A percentile compares a stretch with the other conserved stretches of the same genome.
phyloP scores from a whole-genome alignment of 495 filamentous ascomycete genomes.

The Tuber microsphaerosporum region DNA sequence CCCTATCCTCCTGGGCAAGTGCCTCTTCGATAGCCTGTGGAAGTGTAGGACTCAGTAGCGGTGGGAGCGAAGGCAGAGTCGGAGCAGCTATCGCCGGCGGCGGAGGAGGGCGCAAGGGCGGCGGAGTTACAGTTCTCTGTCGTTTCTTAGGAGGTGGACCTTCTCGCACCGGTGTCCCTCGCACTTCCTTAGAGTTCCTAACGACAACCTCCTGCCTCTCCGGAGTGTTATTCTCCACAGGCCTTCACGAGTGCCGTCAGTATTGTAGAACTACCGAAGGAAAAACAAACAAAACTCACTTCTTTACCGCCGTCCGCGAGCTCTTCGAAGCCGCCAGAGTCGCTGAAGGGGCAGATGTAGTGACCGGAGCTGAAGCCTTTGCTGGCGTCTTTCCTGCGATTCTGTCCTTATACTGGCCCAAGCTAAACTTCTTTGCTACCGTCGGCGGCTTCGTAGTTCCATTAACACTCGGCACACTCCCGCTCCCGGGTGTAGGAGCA shows the following conservation, averaged over 20 bases:
- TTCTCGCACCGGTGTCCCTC: conserved; percentile 28
- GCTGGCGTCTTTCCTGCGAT: conserved; percentile 25
- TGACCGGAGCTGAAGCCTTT: conserved; percentile 21
- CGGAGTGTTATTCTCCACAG: conserved; percentile 22
- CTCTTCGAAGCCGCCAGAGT: conserved; percentile 18
- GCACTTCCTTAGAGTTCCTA: conserved; percentile 30
- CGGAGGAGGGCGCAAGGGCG: conserved; percentile 26
- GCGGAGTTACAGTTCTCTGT: conserved; percentile 32
- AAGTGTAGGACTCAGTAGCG: conserved; percentile 39
- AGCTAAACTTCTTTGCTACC: conserved; percentile 38
- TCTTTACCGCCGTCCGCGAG: conserved; percentile 30
- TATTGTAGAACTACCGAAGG: conserved; percentile 11
- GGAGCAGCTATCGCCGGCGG: conserved; percentile 23
- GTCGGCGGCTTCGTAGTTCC: conserved; percentile 16
- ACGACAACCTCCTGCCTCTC: conserved; percentile 18
- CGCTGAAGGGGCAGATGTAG: conserved; percentile 5
- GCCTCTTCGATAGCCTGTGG: conserved; percentile 38
- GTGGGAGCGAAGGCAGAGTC: conserved; percentile 26
- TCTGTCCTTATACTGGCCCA: conserved; percentile 34
- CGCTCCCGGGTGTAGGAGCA: conserved; percentile 8
- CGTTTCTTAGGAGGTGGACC: conserved; percentile 29
- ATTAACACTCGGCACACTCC: conserved; percentile 20
- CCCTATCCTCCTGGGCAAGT: conserved; percentile 25
- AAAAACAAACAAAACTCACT: conserved; percentile 27
- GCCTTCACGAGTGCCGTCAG: conserved; percentile 24